Base-by-base conservation (phyloP, 805 yeast species). In the Teunomyces barrocoloradensis region DNA sequence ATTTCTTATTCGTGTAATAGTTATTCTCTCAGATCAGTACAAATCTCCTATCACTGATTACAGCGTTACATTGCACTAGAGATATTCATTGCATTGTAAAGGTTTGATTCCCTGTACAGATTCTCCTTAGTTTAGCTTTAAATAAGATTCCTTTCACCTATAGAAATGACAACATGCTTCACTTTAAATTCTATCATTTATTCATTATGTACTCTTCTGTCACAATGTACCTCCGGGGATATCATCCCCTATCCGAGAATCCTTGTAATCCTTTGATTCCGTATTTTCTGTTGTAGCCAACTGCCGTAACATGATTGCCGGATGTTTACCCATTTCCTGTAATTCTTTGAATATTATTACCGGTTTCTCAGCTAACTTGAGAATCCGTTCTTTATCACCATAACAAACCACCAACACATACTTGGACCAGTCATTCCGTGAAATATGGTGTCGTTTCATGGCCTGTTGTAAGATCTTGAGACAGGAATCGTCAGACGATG, bases 401-500 rank as follows among this genome's bases (percentile, higher is more conserved):
- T 89, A 90, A 60, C 95, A 87, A 12, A 92, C 87, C 13, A 91
- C 90, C 44, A 92, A 70, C 2, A 91, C 96, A 61, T 90, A 92
- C 58, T 89, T 86, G 44, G 87, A 77, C 91, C 96, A 87, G 60
- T 89, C 96, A 44, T 81, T 84, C 28, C 81, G 79, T 40, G 81
- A 82, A 42, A 92, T 75, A 49, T 83, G 84, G 67, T 91, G 96
- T 51, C 95, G 77, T 55, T 84, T 81, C 87, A 89, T 84, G 4
- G 96, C 97, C 30, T 86, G 89, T 58, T 88, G 95, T 41, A 94
- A 69, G 18, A 92, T 85, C 63, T 87, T 87, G 56, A 86, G 83
- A 63, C 97, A 90, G 1, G 97, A 90, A 57, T 92, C 98, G 46
- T 90, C 96, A 21, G 88, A 82, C 6, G 92, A 85, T 1, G 96